Conservation (phyloP, 2,329 filamentous ascomycete species). For the Colletotrichum australisinense region DNA sequence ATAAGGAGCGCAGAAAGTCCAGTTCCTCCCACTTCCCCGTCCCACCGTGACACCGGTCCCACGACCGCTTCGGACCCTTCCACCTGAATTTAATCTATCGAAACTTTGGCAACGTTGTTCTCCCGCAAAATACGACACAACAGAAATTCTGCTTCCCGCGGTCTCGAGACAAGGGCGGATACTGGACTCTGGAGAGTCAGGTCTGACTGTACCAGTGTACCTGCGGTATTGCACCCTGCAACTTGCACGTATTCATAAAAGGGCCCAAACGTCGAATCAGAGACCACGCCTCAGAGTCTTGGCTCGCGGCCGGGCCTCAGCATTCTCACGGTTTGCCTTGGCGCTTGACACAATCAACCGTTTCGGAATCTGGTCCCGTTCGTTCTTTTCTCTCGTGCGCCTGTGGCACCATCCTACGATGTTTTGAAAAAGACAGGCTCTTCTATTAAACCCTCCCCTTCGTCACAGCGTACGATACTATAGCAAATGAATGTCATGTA, state of each 20-base stretch:
- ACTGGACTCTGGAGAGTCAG: no score
- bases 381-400: background rate
- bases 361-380: slow-evolving; percentile 26
- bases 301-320: background rate
- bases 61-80: background rate
- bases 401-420: no score
- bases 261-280: slow-evolving; percentile 18
- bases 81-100: background rate
- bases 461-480: background rate
- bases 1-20: background rate
- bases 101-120: background rate
- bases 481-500: background rate
- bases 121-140: background rate
- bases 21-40: background rate
- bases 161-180: background rate
- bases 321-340: slow-evolving; percentile 16
- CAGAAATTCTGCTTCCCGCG: background rate
- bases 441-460: background rate
- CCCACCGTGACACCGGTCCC: no score
- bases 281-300: background rate
- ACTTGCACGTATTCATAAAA: no score
- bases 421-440: background rate
- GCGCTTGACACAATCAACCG: slow-evolving; percentile 31
- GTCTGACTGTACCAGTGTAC: no score
- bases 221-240: no score